Evolutionary conservation across 805 yeast species (phyloP), one percentile per base, ranked within the genome.

Genomic region (Starmerella etchellsii): DNA sequence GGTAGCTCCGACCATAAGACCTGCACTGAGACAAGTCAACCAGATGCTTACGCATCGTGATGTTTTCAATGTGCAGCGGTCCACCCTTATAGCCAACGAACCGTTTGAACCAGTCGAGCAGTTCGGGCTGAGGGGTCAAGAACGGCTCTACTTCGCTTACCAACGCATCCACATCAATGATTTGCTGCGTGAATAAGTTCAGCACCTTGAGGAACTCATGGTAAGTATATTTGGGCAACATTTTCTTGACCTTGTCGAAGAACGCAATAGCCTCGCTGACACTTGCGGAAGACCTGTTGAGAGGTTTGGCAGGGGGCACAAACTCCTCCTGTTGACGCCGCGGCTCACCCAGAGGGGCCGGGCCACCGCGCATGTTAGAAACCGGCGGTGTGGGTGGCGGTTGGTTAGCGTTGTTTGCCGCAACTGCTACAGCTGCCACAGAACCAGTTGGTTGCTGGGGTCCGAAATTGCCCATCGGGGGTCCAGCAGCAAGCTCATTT

Each of bases 1-100:
- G 75, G 61, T 91, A 91, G 33, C 95, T 81, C 16, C 97, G 96
- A 10, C 97, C 97, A 55, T 82, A 83, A 4, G 95, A 81, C 59
- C 91, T 83, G 64, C 97, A 91, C 53, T 83, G 69, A 24, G 88
- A 77, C 42, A 91, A 69, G 54, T 91, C 97, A 45, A 91, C 66
- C 52, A 81, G 85, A 57, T 88, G 97, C 61, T 91, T 91, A 59
- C 82, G 85, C 67, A 77, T 82, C 18, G 68, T 64, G 52, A 91
- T 80, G 58, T 83, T 81, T 61, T 93, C 98, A 52, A 91, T 87
- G 52, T 74, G 78, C 49, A 78, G 71, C 7, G 97, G 94, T 47
- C 72, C 74, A 33, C 81, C 93, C 48, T 81, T 84, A 58, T 71
- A 88, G 9, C 94, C 94, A 44, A 91, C 93, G 64, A 87, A 88